Evolutionary conservation across 2,329 filamentous ascomycete species (phyloP).

Genomic region (Polytolypa hystricis): DNA sequence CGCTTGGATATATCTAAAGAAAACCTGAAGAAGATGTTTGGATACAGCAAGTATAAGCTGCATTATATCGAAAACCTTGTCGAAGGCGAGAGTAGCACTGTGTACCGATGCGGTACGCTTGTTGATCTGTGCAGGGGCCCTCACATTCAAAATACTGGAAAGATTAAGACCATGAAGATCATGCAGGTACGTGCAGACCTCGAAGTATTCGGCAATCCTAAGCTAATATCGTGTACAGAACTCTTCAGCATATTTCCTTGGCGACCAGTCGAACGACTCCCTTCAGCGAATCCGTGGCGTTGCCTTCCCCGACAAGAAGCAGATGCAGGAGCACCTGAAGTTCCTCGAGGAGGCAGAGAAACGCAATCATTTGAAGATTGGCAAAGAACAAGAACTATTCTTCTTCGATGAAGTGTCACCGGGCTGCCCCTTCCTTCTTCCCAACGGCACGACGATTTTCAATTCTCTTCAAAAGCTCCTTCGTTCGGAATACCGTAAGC

Average conservation of each 20-base stretch:
- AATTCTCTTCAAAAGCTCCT: slow-evolving; percentile 76
- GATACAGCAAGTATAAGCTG: slow-evolving; percentile 96
- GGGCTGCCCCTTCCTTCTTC: slow-evolving; percentile 83
- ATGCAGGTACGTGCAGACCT: slow-evolving; percentile 51
- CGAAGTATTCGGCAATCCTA: slow-evolving; percentile 23
- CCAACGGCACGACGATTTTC: slow-evolving; percentile 87
- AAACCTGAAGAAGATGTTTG: slow-evolving; percentile 89
- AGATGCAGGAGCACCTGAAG: slow-evolving; percentile 83
- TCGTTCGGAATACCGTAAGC: slow-evolving; percentile 78
- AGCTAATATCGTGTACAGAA: slow-evolving; percentile 40
- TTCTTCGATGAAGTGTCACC: slow-evolving; percentile 94
- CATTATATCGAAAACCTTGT: slow-evolving; percentile 95
- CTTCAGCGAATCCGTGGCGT: slow-evolving; percentile 95
- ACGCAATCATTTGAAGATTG: slow-evolving; percentile 88
- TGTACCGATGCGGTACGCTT: slow-evolving; percentile 85
- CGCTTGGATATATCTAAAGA: slow-evolving; percentile 81
- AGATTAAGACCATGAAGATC: slow-evolving; percentile 89
- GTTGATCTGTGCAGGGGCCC: slow-evolving; percentile 94
- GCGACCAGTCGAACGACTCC: slow-evolving; percentile 86
- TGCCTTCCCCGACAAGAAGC: slow-evolving; percentile 94
- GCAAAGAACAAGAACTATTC: slow-evolving; percentile 91
- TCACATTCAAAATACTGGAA: slow-evolving; percentile 84
- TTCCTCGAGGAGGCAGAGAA: slow-evolving; percentile 97
- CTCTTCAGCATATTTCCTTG: slow-evolving; percentile 81
- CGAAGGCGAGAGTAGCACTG: slow-evolving; percentile 82